Evolutionary conservation across 192 early-diverging fungal species (phyloP).

Genomic region (Podila minutissima): DNA sequence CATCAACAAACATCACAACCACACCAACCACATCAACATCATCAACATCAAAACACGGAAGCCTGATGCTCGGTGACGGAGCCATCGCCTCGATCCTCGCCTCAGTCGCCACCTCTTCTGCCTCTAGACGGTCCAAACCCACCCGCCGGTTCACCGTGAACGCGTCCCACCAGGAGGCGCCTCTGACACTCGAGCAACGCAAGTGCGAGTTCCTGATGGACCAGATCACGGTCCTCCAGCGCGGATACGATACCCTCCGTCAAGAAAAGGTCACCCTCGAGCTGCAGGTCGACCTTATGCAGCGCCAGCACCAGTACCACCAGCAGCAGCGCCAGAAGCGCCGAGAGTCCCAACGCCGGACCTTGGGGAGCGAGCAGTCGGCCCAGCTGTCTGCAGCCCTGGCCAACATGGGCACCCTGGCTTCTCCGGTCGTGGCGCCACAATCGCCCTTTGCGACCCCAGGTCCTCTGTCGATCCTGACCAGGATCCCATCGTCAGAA

Average conservation of each 20-base stretch:
- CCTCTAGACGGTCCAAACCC: constrained; percentile 23
- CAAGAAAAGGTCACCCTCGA: constrained; percentile 40
- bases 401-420: constrained; percentile 4
- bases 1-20: not conserved
- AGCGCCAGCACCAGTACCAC: constrained; percentile 29
- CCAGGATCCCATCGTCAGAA: not conserved
- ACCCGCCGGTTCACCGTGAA: constrained; percentile 35
- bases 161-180: constrained; percentile 13
- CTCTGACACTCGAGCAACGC: constrained; percentile 23
- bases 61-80: constrained; percentile 18
- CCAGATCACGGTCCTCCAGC: constrained; percentile 40
- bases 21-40: not conserved
- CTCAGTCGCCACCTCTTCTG: constrained; percentile 22
- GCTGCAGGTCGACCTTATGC: constrained; percentile 30
- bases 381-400: constrained; percentile 20
- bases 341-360: constrained; percentile 34
- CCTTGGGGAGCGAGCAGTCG: constrained; percentile 31
- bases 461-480: not conserved
- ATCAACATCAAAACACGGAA: constrained; percentile 14
- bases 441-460: not conserved
- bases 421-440: not conserved
- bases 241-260: constrained; percentile 29
- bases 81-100: constrained; percentile 20
- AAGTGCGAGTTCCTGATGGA: constrained; percentile 34
- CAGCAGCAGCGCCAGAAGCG: constrained; percentile 48